phyloP scores from a whole-genome alignment of 169 alveolate species.

The Cryptosporidium baileyi region DNA sequence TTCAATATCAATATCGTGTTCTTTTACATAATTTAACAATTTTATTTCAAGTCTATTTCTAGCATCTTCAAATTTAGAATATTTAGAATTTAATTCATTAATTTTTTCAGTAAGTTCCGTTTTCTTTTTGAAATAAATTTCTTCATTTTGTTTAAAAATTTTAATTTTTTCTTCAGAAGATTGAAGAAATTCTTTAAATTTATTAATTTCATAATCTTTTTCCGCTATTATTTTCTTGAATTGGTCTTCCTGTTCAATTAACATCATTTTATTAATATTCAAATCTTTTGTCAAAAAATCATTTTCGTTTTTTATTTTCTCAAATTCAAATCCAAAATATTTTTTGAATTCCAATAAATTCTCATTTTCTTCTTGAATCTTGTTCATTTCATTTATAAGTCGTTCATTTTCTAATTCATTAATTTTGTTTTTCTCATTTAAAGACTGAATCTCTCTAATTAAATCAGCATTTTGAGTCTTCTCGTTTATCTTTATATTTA shows the following conservation, averaged over 20 bases:
- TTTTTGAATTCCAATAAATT: background rate
- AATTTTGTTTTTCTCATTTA: background rate
- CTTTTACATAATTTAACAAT: background rate
- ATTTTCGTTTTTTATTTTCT: background rate
- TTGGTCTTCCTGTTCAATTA: no score
- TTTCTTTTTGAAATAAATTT: background rate
- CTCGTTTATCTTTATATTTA: background rate
- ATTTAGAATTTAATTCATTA: background rate
- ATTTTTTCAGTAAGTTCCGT: background rate
- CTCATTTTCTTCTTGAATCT: no score
- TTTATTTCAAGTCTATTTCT: background rate
- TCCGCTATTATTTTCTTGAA: no score
- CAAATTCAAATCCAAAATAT: background rate
- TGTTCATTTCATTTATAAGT: background rate
- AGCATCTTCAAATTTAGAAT: background rate
- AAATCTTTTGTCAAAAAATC: no score
- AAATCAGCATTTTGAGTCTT: no score
- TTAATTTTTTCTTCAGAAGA: no score
- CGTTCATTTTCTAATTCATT: background rate
- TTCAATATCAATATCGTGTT: background rate
- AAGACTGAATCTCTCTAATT: background rate
- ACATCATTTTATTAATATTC: no score
- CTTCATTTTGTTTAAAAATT: no score
- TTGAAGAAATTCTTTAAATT: no score
- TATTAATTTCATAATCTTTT: no score